Evolutionary conservation across 106 monocot species (phyloP), one percentile per base, ranked within the genome.

Genomic region (Vanilla planifolia): DNA sequence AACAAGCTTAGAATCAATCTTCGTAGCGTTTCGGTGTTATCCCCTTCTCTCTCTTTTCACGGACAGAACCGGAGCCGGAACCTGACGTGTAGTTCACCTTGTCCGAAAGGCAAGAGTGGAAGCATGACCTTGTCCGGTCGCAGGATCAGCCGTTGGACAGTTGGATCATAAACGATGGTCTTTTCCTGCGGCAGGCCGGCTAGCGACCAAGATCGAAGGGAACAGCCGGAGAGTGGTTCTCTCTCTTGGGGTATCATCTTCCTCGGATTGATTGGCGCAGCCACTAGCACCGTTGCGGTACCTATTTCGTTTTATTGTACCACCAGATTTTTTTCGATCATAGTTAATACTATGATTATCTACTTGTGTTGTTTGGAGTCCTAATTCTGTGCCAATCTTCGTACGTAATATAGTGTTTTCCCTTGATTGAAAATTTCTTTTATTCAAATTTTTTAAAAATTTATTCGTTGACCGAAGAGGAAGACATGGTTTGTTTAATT

Each of bases 231-330:
- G 48, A 52, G 48, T 27, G 72, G 55, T 1, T n/a, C 39, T 8
- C 30, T 39, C 52, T 55, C 82, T 21, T 32, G 60, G 61, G 66
- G 69, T 8, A 46, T 67, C 39, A 34, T 77, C 37, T 40, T 82
- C 61, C 70, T 70, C 52, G 77, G 70, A 21, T 57, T 82, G 55
- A 51, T 82, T 29, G 77, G 77, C 30, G 82, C 73, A 46, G 63
- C 73, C 21, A 70, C 70, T 59, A 73, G 77, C 48, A 73, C 65
- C 41, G 23, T 74, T 27, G 73, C 73, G 55, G 82, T 82, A 77
- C 14, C 37, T 29, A 34, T 6, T n/a, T 57, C 47, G 30, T 20
- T 43, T 10, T n/a, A 43, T 45, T 26, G 51, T 7, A 5, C 46
- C 25, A 41, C 13, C 29, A 40, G 4, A 39, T 47, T 29, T 6